Evolutionary conservation across 768 basidiomycete genomes (phyloP).

Genomic region (Bullera alba): DNA sequence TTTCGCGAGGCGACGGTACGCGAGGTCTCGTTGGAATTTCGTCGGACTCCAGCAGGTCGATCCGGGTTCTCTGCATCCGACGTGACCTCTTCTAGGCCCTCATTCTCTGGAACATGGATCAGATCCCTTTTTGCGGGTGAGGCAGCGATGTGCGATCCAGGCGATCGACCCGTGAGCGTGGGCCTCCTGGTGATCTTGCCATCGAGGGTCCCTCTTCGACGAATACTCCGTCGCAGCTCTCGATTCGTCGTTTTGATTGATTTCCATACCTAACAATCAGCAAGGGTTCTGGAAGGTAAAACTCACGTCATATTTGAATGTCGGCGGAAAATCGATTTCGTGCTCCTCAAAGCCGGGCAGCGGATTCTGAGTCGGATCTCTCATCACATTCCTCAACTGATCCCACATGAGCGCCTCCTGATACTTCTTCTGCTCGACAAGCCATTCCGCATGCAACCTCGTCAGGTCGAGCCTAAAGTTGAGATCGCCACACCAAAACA

Average conservation of each 20-base stretch:
- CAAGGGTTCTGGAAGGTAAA: not conserved
- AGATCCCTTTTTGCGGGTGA: constrained; percentile 5
- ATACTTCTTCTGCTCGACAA: constrained; percentile 77
- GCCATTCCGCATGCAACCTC: constrained; percentile 88
- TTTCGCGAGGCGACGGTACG: constrained; percentile 53
- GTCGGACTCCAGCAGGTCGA: constrained; percentile 6
- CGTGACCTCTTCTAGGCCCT: constrained; percentile 12
- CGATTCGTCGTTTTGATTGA: constrained; percentile 42
- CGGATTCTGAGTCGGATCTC: constrained; percentile 51
- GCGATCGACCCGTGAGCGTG: constrained; percentile 1
- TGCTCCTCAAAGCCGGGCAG: constrained; percentile 78
- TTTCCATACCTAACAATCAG: constrained; percentile 29
- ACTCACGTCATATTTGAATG: constrained; percentile 82
- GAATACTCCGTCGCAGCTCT: constrained; percentile 24
- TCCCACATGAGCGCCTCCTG: constrained; percentile 81
- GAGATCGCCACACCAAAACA: constrained; percentile 82
- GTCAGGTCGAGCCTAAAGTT: constrained; percentile 87
- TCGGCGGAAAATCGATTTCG: constrained; percentile 76
- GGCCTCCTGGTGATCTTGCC: not conserved
- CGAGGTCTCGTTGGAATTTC: constrained; percentile 40
- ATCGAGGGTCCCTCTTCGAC: constrained; percentile 8
- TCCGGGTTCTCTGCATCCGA: too few species aligned
- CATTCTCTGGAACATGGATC: constrained; percentile 26
- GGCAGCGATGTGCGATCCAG: not conserved
- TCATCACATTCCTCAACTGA: constrained; percentile 73